Conservation (phyloP, 345 rosid species). For the Gossypium mustelinum region DNA sequence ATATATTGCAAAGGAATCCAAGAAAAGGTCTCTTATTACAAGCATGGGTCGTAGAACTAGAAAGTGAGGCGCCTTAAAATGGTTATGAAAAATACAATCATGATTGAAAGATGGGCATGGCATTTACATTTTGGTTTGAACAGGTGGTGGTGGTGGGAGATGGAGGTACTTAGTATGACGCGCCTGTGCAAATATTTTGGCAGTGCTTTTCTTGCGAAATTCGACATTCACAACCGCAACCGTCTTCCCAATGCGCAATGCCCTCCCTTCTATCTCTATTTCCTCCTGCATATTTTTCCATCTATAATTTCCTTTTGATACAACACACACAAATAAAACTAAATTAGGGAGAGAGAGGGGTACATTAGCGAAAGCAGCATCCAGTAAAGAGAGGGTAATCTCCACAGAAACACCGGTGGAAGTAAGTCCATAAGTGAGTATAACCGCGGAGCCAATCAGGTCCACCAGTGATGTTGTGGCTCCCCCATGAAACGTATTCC, state of each 20-base stretch:
- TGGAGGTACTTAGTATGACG: slow-evolving; percentile 90
- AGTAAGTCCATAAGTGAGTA: slow-evolving; percentile 47
- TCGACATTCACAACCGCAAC: slow-evolving; percentile 73
- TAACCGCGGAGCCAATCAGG: slow-evolving; percentile 71
- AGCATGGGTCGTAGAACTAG: not conserved
- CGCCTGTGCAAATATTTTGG: slow-evolving; percentile 79
- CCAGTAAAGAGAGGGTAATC: slow-evolving; percentile 80
- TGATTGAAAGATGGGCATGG: not conserved
- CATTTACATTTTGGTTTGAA: slow-evolving; percentile 45
- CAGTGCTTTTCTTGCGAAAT: slow-evolving; percentile 67
- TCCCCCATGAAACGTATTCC: slow-evolving; percentile 89
- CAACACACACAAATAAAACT: too few relatives aligned
- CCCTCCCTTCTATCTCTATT: slow-evolving; percentile 58
- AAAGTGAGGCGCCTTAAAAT: too few relatives aligned
- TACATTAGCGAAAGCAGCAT: slow-evolving; percentile 71
- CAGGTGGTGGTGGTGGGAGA: slow-evolving; percentile 31
- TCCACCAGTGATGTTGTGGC: slow-evolving; percentile 88
- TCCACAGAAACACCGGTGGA: slow-evolving; percentile 69
- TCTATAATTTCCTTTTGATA: too few relatives aligned
- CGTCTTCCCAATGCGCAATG: slow-evolving; percentile 68
- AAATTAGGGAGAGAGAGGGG: slow-evolving; percentile 2
- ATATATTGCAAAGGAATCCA: not conserved
- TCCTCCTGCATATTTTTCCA: slow-evolving; percentile 44
- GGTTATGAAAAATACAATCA: not conserved
- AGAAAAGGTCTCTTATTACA: too few relatives aligned